phyloP scores from a whole-genome alignment of 83 land plant genomes.

The Isoetes engelmannii region DNA sequence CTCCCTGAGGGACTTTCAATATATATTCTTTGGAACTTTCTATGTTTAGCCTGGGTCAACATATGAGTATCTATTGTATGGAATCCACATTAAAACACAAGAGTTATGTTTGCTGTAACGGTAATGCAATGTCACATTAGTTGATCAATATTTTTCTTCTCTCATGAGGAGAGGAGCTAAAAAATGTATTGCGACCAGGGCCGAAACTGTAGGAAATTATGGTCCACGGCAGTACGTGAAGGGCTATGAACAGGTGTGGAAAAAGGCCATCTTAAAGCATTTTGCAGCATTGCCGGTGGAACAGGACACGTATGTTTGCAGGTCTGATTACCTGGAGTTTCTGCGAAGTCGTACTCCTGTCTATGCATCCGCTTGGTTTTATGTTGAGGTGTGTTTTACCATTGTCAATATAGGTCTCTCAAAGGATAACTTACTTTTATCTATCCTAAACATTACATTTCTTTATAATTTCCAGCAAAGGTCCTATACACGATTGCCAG shows the following conservation, averaged over 20 bases:
- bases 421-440: background rate
- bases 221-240: constrained; percentile 17
- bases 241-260: constrained; percentile 25
- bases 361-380: constrained; percentile 31
- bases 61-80: no score
- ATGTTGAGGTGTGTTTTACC: constrained; percentile 19
- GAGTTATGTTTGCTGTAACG: no score
- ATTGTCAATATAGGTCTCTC: background rate
- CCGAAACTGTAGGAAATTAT: constrained; percentile 13
- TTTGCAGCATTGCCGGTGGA: constrained; percentile 18
- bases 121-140: background rate
- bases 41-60: no score
- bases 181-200: constrained; percentile 6
- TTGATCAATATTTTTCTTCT: no score
- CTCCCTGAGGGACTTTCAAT: no score
- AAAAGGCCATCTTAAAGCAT: constrained; percentile 12
- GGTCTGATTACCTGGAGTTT: constrained; percentile 21
- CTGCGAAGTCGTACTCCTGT: constrained; percentile 23
- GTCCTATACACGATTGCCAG: constrained; percentile 21
- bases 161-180: no score
- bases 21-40: no score
- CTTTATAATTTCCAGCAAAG: constrained; percentile 22
- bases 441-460: background rate
- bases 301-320: constrained; percentile 11
- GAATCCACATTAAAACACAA: no score